Evolutionary conservation across 2,329 filamentous ascomycete genomes (phyloP), one percentile per base, ranked within the genome.

Genomic region (Achaetomium macrosporum): DNA sequence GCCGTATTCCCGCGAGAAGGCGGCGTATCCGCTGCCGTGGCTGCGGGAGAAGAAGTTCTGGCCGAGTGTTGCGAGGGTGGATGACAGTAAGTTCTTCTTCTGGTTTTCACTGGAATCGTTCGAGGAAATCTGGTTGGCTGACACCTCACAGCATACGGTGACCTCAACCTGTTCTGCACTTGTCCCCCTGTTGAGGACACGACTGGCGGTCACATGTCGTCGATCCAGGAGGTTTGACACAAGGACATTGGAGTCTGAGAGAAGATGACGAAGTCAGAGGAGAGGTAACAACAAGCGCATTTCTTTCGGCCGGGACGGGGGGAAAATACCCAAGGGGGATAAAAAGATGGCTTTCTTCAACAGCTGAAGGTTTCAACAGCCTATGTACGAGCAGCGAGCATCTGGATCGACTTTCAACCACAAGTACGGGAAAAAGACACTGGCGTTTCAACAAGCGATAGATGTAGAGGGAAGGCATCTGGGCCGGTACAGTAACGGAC

Each of bases 21-120:
- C 92, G 0, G 92, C 90, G 0, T 97, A 96, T 68, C 92, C 92
- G 16, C 68, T 95, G 57, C 76, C 83, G 0, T 95, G 82, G 72
- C 72, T 97, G 57, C 81, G 82, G 69, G 88, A 96, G 81, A 96
- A 95, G 85, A 97, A 97, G 77, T 96, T 96, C 73, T 97, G 92
- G 92, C 91, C 92, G 0, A 84, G 76, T 35, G 90, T 96, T 13
- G 89, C 87, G 7, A 80, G 92, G 68, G 76, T 96, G 17, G 88
- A 97, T 68, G 92, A 96, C 75, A 80, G 88, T 92, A 71, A 77
- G 86, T 76, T 47, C n/a, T 43, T 8, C 16, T 43, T 19, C 17
- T 16, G 12, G 17, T 30, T 51, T 43, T 43, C 20, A 43, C 19
- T 33, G 13, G 33, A 35, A 35, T 35, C 10, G 33, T 12, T 35